phyloP scores from a whole-genome alignment of 2,329 filamentous ascomycete genomes.

The Laburnicola sp. region DNA sequence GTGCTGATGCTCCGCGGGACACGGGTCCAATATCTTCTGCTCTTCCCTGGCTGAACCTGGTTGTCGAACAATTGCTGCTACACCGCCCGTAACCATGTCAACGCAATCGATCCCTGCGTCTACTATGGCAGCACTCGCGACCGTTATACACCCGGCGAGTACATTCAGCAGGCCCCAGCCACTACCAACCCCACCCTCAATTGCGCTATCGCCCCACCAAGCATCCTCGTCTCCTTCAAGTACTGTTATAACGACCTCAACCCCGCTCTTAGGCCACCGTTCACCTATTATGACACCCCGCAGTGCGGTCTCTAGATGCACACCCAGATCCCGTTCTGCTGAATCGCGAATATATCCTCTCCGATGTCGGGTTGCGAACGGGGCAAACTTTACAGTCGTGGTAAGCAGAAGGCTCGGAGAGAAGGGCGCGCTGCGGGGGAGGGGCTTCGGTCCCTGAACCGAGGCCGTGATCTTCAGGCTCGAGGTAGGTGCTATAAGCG shows the following conservation, averaged over 20 bases:
- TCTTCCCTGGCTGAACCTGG: conserved; percentile 32
- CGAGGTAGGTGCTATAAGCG: conserved; percentile 58
- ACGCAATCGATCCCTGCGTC: conserved; percentile 97
- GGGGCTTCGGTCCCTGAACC: conserved; percentile 87
- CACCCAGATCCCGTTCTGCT: conserved; percentile 83
- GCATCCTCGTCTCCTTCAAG: conserved; percentile 88
- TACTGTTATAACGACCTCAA: conserved; percentile 92
- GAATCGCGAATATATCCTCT: conserved; percentile 85
- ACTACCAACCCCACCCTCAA: conserved; percentile 56
- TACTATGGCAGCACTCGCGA: conserved; percentile 86
- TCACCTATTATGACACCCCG: conserved; percentile 89
- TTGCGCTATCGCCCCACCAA: conserved; percentile 60
- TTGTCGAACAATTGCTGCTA: conserved; percentile 72
- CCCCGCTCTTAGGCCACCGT: conserved; percentile 95
- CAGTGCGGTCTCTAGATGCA: conserved; percentile 88
- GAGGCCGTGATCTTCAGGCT: conserved; percentile 91
- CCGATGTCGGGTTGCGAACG: conserved; percentile 82
- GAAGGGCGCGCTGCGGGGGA: conserved; percentile 88
- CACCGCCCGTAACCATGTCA: conserved; percentile 84
- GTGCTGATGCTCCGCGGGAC: conserved; percentile 75
- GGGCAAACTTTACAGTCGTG: conserved; percentile 94
- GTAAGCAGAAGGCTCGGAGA: conserved; percentile 89
- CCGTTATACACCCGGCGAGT: conserved; percentile 87
- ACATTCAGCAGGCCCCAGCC: conserved; percentile 92
- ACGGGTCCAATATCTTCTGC: conserved; percentile 74